phyloP scores from a whole-genome alignment of 805 yeast genomes.

The Hanseniaspora vineae region DNA sequence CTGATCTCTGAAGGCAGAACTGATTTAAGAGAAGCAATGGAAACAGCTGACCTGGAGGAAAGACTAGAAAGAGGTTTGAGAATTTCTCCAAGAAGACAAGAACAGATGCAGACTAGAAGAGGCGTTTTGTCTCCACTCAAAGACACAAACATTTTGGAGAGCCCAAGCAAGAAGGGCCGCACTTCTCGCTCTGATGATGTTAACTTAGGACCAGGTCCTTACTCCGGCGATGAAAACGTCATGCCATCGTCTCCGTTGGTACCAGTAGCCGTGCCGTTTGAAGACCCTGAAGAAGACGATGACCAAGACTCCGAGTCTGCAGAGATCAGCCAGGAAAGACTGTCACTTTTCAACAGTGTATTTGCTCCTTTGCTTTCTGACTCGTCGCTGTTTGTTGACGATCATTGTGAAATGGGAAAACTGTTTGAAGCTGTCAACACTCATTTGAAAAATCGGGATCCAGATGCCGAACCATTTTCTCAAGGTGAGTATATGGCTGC shows the following conservation, averaged over 20 bases:
- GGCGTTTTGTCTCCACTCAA: constrained; percentile 30
- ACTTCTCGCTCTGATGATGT: too few relatives aligned
- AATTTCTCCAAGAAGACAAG: constrained; percentile 26
- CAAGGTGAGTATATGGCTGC: constrained; percentile 26
- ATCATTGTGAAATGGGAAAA: neutral
- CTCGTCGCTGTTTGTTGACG: neutral
- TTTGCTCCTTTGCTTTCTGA: neutral
- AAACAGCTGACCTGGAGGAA: constrained; percentile 19
- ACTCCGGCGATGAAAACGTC: neutral
- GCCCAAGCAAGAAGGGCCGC: too few relatives aligned
- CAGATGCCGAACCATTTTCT: neutral
- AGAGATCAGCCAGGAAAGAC: neutral
- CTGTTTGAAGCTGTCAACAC: neutral
- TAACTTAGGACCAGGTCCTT: neutral
- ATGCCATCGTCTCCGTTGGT: neutral
- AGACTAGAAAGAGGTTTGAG: constrained; percentile 18
- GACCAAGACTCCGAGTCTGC: neutral
- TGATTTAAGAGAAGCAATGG: constrained; percentile 18
- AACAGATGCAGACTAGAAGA: constrained; percentile 34
- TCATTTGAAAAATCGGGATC: neutral
- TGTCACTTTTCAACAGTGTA: neutral
- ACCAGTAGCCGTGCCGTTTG: neutral
- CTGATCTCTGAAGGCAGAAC: constrained; percentile 14
- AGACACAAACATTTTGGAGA: neutral
- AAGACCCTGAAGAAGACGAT: neutral